Percentiles rank a stretch among this genome's conserved stretches.
Evolutionary conservation across 75 land plant species (phyloP).

Genomic region (Pinus taeda): DNA sequence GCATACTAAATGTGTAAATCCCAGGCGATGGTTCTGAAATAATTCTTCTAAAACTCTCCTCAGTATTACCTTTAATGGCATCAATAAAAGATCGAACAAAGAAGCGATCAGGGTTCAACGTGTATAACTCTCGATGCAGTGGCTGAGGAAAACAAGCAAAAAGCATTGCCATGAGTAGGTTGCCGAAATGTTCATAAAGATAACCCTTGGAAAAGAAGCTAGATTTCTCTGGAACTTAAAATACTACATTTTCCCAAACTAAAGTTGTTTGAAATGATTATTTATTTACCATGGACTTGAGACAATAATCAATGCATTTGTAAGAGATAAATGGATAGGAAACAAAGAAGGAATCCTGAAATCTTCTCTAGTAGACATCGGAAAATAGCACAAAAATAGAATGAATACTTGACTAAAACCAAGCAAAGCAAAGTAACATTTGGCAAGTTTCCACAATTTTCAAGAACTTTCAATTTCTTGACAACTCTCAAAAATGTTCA

Average conservation of each 20-base stretch:
- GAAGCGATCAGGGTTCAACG: constrained; percentile 61
- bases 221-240: neutral
- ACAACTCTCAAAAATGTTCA: too few species aligned
- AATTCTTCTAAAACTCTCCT: constrained; percentile 73
- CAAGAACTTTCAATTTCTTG: too few species aligned
- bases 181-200: constrained; percentile 2
- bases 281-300: neutral
- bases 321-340: neutral
- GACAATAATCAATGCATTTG: neutral
- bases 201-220: neutral
- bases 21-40: constrained; percentile 84
- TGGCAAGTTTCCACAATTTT: neutral
- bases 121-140: constrained; percentile 66
- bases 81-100: constrained; percentile 80
- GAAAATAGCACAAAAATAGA: neutral
- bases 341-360: neutral
- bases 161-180: neutral
- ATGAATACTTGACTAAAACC: neutral
- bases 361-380: neutral
- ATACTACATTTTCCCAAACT: neutral
- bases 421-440: neutral
- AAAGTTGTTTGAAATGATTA: neutral
- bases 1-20: constrained; percentile 79
- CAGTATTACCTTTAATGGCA: constrained; percentile 72
- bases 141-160: constrained; percentile 49